Conservation (phyloP, 306 rosid genomes). For the Oxytropis ochrocephala region DNA sequence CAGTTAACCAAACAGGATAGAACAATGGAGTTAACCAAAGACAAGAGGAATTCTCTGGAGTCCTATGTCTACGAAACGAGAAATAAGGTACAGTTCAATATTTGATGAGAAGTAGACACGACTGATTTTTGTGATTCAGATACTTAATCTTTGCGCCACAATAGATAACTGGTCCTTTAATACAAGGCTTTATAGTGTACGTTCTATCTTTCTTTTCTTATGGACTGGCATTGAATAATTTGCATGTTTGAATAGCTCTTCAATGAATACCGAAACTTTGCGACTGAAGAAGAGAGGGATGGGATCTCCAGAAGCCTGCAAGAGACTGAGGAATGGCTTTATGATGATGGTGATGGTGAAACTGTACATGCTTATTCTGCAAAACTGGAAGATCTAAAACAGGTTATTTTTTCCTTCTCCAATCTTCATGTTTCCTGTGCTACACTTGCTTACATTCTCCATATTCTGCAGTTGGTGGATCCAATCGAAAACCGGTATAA, state of each 20-base stretch:
- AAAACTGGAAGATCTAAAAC: slow-evolving; percentile 66
- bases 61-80: slow-evolving; percentile 79
- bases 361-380: slow-evolving; percentile 60
- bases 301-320: slow-evolving; percentile 56
- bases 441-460: slow-evolving; percentile 16
- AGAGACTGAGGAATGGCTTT: slow-evolving; percentile 80
- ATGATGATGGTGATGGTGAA: slow-evolving; percentile 77
- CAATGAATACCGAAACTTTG: slow-evolving; percentile 53
- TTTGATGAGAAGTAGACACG: not conserved
- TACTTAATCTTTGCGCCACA: not conserved
- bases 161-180: not conserved
- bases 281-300: slow-evolving; percentile 63
- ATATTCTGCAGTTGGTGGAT: slow-evolving; percentile 48
- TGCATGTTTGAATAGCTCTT: slow-evolving; percentile 52
- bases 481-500: slow-evolving; percentile 64
- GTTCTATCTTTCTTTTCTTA: not conserved
- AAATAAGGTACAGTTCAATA: slow-evolving; percentile 57
- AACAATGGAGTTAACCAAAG: slow-evolving; percentile 69
- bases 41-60: slow-evolving; percentile 71
- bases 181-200: not conserved
- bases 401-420: slow-evolving; percentile 41
- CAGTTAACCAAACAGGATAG: slow-evolving; percentile 58
- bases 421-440: not conserved
- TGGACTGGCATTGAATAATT: slow-evolving; percentile 9
- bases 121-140: slow-evolving; percentile 17